Percentiles rank a stretch among this genome's conserved stretches.
phyloP scores from a whole-genome alignment of 169 alveolate genomes.

The Theileria equi region DNA sequence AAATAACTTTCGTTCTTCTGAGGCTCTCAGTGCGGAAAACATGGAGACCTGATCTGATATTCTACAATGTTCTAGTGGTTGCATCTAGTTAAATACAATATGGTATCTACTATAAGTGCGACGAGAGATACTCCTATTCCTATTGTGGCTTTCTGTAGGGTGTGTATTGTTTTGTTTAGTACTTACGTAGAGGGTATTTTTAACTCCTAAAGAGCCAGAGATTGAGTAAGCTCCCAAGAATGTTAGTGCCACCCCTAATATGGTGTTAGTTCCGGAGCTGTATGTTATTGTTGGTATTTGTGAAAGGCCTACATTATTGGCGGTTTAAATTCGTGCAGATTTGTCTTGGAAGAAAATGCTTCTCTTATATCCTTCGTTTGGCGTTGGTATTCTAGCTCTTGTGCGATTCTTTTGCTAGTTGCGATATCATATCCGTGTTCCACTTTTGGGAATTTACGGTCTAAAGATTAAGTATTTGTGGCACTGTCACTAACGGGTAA shows the following conservation, averaged over 20 bases:
- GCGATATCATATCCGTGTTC: slow-evolving; percentile 13
- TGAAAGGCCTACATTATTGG: slow-evolving; percentile 44
- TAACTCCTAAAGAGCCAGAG: slow-evolving; percentile 50
- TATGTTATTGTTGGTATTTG: neutral
- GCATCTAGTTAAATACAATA: slow-evolving; percentile 36
- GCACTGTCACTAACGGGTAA: slow-evolving; percentile 1
- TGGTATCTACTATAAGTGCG: slow-evolving; percentile 50
- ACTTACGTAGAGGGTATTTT: slow-evolving; percentile 37
- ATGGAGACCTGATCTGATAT: slow-evolving; percentile 68
- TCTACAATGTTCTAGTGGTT: too few relatives aligned
- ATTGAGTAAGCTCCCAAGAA: slow-evolving; percentile 58
- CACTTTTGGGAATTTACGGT: slow-evolving; percentile 21
- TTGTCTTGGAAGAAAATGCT: neutral
- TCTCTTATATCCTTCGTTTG: slow-evolving; percentile 26
- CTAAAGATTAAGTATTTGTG: neutral
- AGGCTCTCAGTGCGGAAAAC: slow-evolving; percentile 40
- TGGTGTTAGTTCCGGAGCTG: slow-evolving; percentile 54
- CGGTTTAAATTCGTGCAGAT: slow-evolving; percentile 17
- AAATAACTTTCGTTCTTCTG: slow-evolving; percentile 58
- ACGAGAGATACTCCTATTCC: slow-evolving; percentile 28
- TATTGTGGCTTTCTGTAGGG: slow-evolving; percentile 26
- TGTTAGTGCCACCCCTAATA: slow-evolving; percentile 53
- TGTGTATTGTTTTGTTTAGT: neutral
- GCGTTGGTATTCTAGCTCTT: slow-evolving; percentile 50
- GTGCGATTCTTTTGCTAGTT: slow-evolving; percentile 37